A percentile compares a stretch with the other conserved stretches of the same genome.
Evolutionary conservation across 306 rosid species (phyloP).

Genomic region (Mimosa pudica): DNA sequence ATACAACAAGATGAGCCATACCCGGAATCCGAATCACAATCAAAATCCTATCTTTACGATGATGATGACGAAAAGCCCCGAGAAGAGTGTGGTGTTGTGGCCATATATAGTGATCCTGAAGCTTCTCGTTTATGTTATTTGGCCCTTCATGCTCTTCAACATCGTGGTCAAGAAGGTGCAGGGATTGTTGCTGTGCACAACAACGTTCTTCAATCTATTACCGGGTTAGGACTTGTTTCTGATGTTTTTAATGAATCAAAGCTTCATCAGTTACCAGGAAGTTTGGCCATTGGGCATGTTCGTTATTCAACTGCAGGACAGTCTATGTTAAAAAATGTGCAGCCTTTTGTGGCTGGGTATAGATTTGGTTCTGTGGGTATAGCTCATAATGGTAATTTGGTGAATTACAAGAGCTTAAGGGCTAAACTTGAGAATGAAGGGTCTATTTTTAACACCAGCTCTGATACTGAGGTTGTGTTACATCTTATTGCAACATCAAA

Average conservation of each 20-base stretch:
- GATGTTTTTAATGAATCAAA: conserved; percentile 70
- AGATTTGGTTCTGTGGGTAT: conserved; percentile 88
- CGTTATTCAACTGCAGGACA: conserved; percentile 86
- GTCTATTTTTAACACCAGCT: conserved; percentile 79
- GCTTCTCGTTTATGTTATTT: conserved; percentile 73
- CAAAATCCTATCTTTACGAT: background rate
- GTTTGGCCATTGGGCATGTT: conserved; percentile 76
- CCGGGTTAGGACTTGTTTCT: conserved; percentile 84
- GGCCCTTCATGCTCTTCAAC: conserved; percentile 93
- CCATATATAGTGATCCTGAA: conserved; percentile 78
- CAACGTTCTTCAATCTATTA: conserved; percentile 56
- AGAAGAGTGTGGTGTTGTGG: conserved; percentile 94
- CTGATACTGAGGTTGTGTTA: conserved; percentile 89
- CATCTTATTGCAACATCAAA: conserved; percentile 89
- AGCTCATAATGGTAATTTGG: conserved; percentile 89
- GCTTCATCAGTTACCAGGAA: conserved; percentile 65
- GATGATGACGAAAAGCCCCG: conserved; percentile 73
- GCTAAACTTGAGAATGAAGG: conserved; percentile 69
- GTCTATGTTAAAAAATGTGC: conserved; percentile 81
- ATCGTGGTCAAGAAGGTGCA: conserved; percentile 96
- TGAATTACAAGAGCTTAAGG: conserved; percentile 67
- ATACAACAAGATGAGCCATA: conserved; percentile 4
- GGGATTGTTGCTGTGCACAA: conserved; percentile 72
- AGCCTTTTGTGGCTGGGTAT: conserved; percentile 86
- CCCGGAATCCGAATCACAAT: background rate